Evolutionary conservation across 1,139 yeast species (phyloP).

Genomic region (Nakaseomyces delphensis): DNA sequence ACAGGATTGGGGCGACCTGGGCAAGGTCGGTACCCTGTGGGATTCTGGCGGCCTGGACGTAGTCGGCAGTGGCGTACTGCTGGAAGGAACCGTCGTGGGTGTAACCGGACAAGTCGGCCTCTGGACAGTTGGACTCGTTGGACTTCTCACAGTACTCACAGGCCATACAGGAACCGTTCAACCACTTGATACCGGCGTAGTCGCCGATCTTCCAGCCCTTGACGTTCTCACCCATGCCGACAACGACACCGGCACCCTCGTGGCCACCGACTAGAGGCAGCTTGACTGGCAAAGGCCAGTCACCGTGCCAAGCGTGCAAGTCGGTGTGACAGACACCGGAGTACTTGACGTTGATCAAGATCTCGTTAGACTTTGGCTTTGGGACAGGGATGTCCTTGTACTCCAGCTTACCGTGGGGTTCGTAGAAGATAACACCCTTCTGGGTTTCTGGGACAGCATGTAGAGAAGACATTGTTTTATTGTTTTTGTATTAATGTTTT

Average conservation of each 20-base stretch:
- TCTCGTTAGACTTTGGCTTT: slow-evolving; percentile 48
- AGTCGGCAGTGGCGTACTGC: slow-evolving; percentile 60
- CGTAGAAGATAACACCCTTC: slow-evolving; percentile 42
- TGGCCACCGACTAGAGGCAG: slow-evolving; percentile 61
- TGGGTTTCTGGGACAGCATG: slow-evolving; percentile 35
- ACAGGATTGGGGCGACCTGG: slow-evolving; percentile 50
- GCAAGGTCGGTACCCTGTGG: slow-evolving; percentile 53
- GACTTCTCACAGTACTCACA: slow-evolving; percentile 53
- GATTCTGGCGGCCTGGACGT: slow-evolving; percentile 55
- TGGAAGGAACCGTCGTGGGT: slow-evolving; percentile 64
- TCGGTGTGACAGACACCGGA: slow-evolving; percentile 64
- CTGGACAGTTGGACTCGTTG: slow-evolving; percentile 49
- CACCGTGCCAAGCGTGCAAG: slow-evolving; percentile 62
- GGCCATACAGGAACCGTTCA: slow-evolving; percentile 52
- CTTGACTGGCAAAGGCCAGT: slow-evolving; percentile 52
- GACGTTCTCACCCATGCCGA: slow-evolving; percentile 50
- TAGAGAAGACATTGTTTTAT: slow-evolving; percentile 17
- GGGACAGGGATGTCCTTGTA: slow-evolving; percentile 54
- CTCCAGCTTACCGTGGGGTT: slow-evolving; percentile 39
- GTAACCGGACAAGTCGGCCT: slow-evolving; percentile 57
- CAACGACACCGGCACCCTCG: slow-evolving; percentile 63
- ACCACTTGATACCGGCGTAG: slow-evolving; percentile 58
- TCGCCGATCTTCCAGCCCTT: slow-evolving; percentile 55
- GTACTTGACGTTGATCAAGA: slow-evolving; percentile 50
- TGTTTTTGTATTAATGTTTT: not conserved